Conservation (phyloP, 176 grass and related monocot genomes). For the Tuctoria greenei region DNA sequence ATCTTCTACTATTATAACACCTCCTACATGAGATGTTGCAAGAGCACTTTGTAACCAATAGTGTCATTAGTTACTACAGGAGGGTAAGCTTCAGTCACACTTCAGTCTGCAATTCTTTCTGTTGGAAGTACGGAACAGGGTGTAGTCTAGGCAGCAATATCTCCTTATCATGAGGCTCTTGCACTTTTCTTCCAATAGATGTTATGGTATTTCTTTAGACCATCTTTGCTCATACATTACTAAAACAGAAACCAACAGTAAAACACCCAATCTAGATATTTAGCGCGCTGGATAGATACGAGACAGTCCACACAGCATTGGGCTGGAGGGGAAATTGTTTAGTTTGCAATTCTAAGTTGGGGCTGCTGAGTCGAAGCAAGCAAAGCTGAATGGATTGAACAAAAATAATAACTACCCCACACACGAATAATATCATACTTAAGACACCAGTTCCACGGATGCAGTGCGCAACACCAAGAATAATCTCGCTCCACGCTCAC, state of each 20-base stretch:
- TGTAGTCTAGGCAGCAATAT: neutral
- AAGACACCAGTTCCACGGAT: neutral
- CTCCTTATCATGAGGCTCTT: neutral
- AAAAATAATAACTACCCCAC: neutral
- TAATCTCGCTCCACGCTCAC: neutral
- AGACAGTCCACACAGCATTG: neutral
- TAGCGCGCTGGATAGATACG: neutral
- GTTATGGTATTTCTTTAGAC: neutral
- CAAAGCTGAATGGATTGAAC: neutral
- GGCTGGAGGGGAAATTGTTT: neutral
- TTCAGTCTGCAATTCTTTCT: neutral
- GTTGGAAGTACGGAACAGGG: neutral
- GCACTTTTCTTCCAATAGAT: neutral
- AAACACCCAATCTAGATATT: neutral
- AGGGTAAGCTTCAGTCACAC: too few species aligned
- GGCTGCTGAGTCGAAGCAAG: neutral
- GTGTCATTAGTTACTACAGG: too few species aligned
- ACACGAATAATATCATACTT: neutral
- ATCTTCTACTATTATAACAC: neutral
- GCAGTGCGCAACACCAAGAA: neutral
- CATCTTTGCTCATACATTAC: neutral
- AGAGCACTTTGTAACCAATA: too few species aligned
- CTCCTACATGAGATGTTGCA: too few species aligned
- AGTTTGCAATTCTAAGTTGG: neutral
- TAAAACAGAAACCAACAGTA: neutral